Base-by-base conservation (phyloP, 1,139 yeast species). In the Sugiyamaella pinicola region DNA sequence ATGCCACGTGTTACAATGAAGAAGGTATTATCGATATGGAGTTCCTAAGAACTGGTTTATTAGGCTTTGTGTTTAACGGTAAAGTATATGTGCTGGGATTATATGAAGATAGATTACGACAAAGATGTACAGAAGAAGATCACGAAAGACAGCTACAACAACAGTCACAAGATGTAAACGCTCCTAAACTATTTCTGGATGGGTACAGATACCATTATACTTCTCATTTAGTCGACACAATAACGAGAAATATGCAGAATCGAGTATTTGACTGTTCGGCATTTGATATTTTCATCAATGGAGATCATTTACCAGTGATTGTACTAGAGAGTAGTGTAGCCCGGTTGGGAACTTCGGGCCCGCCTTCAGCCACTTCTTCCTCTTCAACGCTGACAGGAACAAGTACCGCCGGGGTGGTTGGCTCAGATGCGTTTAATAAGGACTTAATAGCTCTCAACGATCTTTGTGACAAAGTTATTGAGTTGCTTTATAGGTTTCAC, bases 71-170 rank as follows among this genome's bases (percentile, higher is more conserved):
- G 1, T 85, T 79, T 61, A 82, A 87, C 57, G 98, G 97, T 7
- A 89, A 87, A 63, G 85, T 95, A 0, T 93, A 85, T 64, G 86
- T 93, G 1, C 73, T 93, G 40, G 98, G 99, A 0, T 74, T 89
- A 37, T 89, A 90, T 62, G 99, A 93, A 65, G 99, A 93, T 68
- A 78, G 98, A 65, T 80, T 95, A 49, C 78, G 96, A 39, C 98
- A 91, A 64, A 61, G 66, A 26, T 42, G 49, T 29, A 38, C 51
- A 8, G 39, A 34, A 4, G 55, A 60, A 42, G 51, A 54, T 24
- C 52, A 53, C 35, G 47, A 39, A 9, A 35, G 18, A 17, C 37
- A 17, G 15, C 15, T 15, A 29, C 46, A 18, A 28, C 75, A 83
- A 57, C 37, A 28, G 22, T 15, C 55, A 53, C 74, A 80, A 47